Evolutionary conservation across 139 green algal species (phyloP).

Genomic region (Volvox africanus): DNA sequence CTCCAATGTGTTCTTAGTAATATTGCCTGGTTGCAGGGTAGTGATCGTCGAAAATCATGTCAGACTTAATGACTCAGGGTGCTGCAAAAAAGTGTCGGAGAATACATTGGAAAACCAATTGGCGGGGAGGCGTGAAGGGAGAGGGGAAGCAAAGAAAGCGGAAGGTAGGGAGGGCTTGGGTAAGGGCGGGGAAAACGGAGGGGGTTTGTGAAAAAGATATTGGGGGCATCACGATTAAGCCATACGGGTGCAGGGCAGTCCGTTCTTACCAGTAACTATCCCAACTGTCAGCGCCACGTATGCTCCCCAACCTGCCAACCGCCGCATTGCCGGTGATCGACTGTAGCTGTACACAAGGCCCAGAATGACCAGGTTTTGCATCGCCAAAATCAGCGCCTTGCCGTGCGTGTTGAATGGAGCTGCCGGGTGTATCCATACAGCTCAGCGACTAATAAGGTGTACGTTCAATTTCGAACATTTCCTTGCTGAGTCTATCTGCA

Average conservation of each 20-base stretch:
- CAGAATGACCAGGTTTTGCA: constrained; percentile 80
- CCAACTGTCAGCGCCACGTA: constrained; percentile 19
- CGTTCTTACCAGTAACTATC: constrained; percentile 31
- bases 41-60: too few relatives aligned
- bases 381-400: constrained; percentile 69
- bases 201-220: too few relatives aligned
- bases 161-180: too few relatives aligned
- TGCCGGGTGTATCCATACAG: constrained; percentile 79
- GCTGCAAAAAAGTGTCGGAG: too few relatives aligned
- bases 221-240: too few relatives aligned
- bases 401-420: constrained; percentile 87
- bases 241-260: too few relatives aligned
- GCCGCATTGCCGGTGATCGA: constrained; percentile 35
- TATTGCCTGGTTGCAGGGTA: constrained; percentile 53
- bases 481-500: constrained; percentile 76
- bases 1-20: constrained; percentile 51
- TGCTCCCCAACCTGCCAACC: neutral
- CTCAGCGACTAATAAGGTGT: constrained; percentile 73
- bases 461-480: constrained; percentile 86
- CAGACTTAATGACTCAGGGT: too few relatives aligned
- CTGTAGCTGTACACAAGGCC: constrained; percentile 79
- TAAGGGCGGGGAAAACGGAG: too few relatives aligned
- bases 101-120: too few relatives aligned
- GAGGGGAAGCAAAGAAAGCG: neutral
- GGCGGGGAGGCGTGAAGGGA: neutral